Base-by-base conservation (phyloP, 352 stramenopile genomes). In the Phytopythium litorale region DNA sequence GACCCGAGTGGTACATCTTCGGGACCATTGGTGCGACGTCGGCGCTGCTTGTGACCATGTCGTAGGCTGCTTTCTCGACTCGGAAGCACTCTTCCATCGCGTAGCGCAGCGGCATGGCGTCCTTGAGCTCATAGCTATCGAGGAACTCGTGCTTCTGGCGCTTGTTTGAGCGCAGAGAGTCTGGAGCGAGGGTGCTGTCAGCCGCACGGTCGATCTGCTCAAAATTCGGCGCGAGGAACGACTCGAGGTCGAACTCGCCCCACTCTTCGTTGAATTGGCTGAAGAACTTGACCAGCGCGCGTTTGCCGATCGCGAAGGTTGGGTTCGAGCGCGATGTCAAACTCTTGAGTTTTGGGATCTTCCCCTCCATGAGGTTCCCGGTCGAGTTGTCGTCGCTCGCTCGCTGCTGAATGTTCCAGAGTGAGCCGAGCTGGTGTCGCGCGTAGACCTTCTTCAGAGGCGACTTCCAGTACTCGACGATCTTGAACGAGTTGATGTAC, bases 181-280 rank as follows among this genome's bases (percentile, higher is more conserved):
- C n/a, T 12, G 16, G 4, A 45, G 43, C 50, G 15, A 60, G 50
- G 48, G 59, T 54, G 7, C 53, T 30, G 54, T 52, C 30, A 5
- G 40, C 56, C 33, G 9, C 43, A 19, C 50, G 37, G 16, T 76
- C 64, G 18, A 28, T 33, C 8, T 56, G 49, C 25, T 75, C 57
- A 43, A 88, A 91, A 1, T 81, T 71, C 15, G 80, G 78, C 12
- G 83, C 62, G 56, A 93, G 71, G 62, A 81, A 93, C 7, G 78
- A 70, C 25, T 84, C 66, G 57, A 94, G 78, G 56, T 91, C 72
- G 50, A 92, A 87, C 64, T 94, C 85, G 21, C 83, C 76, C 84
- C 85, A 96, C 19, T 86, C 79, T 51, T 89, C 68, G 53, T 96
- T 96, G 62, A 86, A 88, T 57, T 91, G 73, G 43, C 87, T 96